These are phyloP conservation scores for Mycena metata DNA, from an alignment of 768 basidiomycete genomes.

Conservation along the genomic window DNA sequence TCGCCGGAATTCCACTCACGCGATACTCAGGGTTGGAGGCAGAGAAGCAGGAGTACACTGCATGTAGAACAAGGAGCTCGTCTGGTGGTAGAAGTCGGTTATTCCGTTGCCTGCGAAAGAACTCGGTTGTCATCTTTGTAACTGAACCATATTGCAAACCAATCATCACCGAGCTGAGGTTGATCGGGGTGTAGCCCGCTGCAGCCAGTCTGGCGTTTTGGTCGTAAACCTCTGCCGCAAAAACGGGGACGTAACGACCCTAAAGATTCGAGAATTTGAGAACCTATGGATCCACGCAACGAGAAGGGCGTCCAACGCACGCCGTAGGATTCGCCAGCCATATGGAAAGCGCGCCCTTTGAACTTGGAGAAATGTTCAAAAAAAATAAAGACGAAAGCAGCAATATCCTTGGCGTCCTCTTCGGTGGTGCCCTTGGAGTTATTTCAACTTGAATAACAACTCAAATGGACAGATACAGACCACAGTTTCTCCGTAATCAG, in stretches of 20 bases:
- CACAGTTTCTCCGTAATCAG: slow-evolving; percentile 72
- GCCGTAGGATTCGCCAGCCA: slow-evolving; percentile 71
- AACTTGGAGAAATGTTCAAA: slow-evolving; percentile 48
- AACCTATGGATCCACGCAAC: too few relatives aligned
- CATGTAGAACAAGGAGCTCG: slow-evolving; percentile 60
- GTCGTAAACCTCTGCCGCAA: slow-evolving; percentile 63
- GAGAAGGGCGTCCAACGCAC: slow-evolving; percentile 53
- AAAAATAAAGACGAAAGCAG: too few relatives aligned
- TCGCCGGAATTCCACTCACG: too few relatives aligned
- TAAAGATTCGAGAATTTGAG: slow-evolving; percentile 36
- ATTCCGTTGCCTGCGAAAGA: slow-evolving; percentile 57
- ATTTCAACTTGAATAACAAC: background rate
- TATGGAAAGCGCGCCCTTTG: slow-evolving; percentile 76
- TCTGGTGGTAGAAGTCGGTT: slow-evolving; percentile 55
- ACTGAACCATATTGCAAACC: slow-evolving; percentile 42
- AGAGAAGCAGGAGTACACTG: slow-evolving; percentile 55
- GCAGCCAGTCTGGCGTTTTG: slow-evolving; percentile 54
- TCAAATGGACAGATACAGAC: slow-evolving; percentile 37
- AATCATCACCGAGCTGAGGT: slow-evolving; percentile 64
- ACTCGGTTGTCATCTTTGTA: too few relatives aligned
- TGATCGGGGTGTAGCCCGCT: slow-evolving; percentile 63
- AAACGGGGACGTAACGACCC: slow-evolving; percentile 67
- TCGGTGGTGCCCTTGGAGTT: slow-evolving; percentile 3
- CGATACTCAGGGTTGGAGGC: slow-evolving; percentile 22
- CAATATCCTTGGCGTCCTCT: slow-evolving; percentile 25